Base-by-base conservation (phyloP, 768 basidiomycete species). In the Amanita pseudoporphyria region DNA sequence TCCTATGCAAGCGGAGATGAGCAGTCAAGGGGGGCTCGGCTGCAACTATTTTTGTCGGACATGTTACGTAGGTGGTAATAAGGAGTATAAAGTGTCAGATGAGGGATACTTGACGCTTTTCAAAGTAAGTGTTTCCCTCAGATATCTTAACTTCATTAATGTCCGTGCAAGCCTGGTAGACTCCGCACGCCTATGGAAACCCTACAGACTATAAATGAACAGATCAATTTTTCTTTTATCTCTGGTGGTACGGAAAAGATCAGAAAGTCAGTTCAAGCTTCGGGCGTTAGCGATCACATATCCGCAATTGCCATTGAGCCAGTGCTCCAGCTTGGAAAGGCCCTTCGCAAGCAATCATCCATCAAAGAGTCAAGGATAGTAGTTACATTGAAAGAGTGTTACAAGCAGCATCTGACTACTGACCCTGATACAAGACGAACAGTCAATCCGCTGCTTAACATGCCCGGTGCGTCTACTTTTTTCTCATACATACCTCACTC, bases 1-100 rank as follows among this genome's bases (percentile, higher is more conserved):
- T 53, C 73, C 71, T 0, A 73, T 73, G 72, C 68, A 67, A 30
- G 66, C 71, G 38, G 68, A 74, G 54, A 56, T 74, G 51, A 64
- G 71, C 0, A 73, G 65, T 42, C 75, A 77, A 43, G 64, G 72
- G 49, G 72, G 70, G 0, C 49, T 70, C 9, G 46, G 38, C 0
- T 70, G 64, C 0, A 69, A 66, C 24, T 61, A 57, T 26, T 72
- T 73, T 53, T 77, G 74, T 47, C 62, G 67, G 1, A 55, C 52
- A 0, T 77, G 74, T 51, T 53, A 56, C 51, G 71, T 69, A 0
- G 55, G 64, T 40, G 64, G 64, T 3, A 48, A 48, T 21, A 52
- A 56, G 24, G 41, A 55, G 26, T 35, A 49, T 30, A 41, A 54
- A 35, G 33, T 28, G 12, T 36, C 41, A 42, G 43, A 60, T 9